A percentile compares a stretch with the other conserved stretches of the same genome.
Evolutionary conservation across 177 flowering plant species (phyloP).

Genomic region (Tripterygium wilfordii): DNA sequence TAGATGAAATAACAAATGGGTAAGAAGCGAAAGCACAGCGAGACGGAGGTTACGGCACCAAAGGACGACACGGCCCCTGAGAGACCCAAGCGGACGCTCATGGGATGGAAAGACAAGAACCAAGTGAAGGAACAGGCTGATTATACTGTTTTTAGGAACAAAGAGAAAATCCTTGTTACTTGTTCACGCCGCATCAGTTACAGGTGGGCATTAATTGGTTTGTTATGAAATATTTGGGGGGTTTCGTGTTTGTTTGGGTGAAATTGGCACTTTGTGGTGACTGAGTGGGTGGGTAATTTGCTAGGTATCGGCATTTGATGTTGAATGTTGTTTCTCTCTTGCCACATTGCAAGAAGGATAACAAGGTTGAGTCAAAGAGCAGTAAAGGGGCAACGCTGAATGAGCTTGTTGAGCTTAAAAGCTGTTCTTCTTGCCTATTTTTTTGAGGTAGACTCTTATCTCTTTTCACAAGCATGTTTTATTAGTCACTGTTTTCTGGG

Average conservation of each 20-base stretch:
- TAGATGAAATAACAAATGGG: constrained; percentile 30
- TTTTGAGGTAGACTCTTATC: constrained; percentile 60
- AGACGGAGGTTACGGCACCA: constrained; percentile 24
- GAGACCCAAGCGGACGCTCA: constrained; percentile 69
- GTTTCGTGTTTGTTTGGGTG: not conserved
- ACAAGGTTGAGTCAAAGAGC: constrained; percentile 81
- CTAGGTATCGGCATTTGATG: constrained; percentile 96
- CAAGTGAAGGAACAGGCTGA: constrained; percentile 16
- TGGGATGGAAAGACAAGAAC: constrained; percentile 72
- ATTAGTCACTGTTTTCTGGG: not conserved
- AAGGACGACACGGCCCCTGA: constrained; percentile 46
- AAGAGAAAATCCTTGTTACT: constrained; percentile 85
- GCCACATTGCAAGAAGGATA: constrained; percentile 95
- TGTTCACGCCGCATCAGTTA: constrained; percentile 88
- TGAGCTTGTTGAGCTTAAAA: constrained; percentile 86
- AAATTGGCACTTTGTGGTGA: not conserved
- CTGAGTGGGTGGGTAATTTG: not conserved
- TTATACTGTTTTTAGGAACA: constrained; percentile 54
- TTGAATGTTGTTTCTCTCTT: constrained; percentile 81
- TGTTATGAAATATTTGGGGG: not conserved
- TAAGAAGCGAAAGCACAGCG: constrained; percentile 75
- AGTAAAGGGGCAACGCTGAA: constrained; percentile 79
- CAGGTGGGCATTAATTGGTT: constrained; percentile 35
- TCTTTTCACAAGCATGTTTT: not conserved
- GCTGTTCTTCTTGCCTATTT: constrained; percentile 80